Percentiles rank a stretch among this genome's conserved stretches.
Evolutionary conservation across 768 basidiomycete species (phyloP).

Genomic region (Suillus luteus): DNA sequence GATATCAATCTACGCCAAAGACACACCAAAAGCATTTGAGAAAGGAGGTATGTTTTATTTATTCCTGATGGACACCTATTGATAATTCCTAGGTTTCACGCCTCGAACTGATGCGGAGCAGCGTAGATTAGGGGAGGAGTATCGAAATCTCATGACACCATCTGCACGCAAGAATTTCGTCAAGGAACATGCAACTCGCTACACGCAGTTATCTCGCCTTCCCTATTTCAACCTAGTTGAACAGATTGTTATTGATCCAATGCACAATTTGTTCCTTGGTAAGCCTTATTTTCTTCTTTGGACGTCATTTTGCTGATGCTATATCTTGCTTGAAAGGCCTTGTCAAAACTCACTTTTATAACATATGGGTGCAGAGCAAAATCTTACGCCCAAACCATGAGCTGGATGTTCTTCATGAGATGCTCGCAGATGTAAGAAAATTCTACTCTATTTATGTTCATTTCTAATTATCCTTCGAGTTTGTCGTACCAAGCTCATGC

Average conservation of each 20-base stretch:
- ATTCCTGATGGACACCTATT: too few species aligned
- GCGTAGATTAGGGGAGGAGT: conserved; percentile 3
- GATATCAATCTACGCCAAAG: too few species aligned
- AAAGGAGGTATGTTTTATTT: too few species aligned
- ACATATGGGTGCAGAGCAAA: conserved; percentile 30
- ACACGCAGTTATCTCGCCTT: conserved; percentile 28
- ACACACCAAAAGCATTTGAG: too few species aligned
- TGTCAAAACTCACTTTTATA: conserved; percentile 31
- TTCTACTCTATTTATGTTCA: neutral
- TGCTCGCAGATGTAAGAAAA: neutral
- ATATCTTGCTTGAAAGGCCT: conserved; percentile 15
- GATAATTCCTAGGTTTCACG: too few species aligned
- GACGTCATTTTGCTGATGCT: neutral
- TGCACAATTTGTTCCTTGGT: conserved; percentile 38
- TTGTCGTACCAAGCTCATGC: conserved; percentile 8
- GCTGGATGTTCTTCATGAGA: neutral
- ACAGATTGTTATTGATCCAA: conserved; percentile 35
- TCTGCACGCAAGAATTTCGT: conserved; percentile 19
- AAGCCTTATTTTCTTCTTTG: neutral
- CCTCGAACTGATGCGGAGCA: too few species aligned
- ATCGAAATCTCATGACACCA: conserved; percentile 4
- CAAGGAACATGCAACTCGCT: conserved; percentile 20
- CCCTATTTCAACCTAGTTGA: conserved; percentile 33
- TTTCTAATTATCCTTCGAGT: conserved; percentile 4
- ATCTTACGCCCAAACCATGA: conserved; percentile 16